Evolutionary conservation across 2,329 filamentous ascomycete genomes (phyloP).

Genomic region (Paraphoma chrysanthemicola): DNA sequence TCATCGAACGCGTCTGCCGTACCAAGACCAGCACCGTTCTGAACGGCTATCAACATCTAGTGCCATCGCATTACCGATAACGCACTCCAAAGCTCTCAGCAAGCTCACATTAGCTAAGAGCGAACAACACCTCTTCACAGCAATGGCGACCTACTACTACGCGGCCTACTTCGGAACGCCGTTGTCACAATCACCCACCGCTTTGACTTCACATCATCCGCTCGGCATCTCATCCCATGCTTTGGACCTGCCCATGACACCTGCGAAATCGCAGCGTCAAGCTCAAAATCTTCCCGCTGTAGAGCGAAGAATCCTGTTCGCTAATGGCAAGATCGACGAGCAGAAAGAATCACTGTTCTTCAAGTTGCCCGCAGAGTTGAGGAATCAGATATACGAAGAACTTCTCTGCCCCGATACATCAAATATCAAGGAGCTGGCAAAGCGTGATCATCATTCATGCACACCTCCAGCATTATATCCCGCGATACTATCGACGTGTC

Average conservation of each 20-base stretch:
- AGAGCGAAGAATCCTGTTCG: constrained; percentile 4
- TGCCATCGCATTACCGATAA: not conserved
- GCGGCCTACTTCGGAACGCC: constrained; percentile 27
- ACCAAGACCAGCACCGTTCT: not conserved
- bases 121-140: constrained; percentile 1
- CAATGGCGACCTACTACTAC: constrained; percentile 27
- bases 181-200: constrained; percentile 5
- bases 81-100: not conserved
- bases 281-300: constrained; percentile 6
- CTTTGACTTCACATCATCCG: constrained; percentile 11
- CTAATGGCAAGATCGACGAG: constrained; percentile 1
- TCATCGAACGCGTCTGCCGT: not conserved
- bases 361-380: constrained; percentile 65
- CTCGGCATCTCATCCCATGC: constrained; percentile 10
- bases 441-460: constrained; percentile 5
- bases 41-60: not conserved
- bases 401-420: constrained; percentile 42
- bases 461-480: constrained; percentile 41
- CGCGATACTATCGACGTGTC: constrained; percentile 51
- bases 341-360: constrained; percentile 42
- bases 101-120: not conserved
- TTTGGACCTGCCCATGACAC: constrained; percentile 9
- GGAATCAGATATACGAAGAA: constrained; percentile 62
- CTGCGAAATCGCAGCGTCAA: constrained; percentile 6
- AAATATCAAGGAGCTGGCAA: constrained; percentile 9